Base-by-base conservation (phyloP, 495 filamentous ascomycete species). In the Lindgomyces ingoldianus region DNA sequence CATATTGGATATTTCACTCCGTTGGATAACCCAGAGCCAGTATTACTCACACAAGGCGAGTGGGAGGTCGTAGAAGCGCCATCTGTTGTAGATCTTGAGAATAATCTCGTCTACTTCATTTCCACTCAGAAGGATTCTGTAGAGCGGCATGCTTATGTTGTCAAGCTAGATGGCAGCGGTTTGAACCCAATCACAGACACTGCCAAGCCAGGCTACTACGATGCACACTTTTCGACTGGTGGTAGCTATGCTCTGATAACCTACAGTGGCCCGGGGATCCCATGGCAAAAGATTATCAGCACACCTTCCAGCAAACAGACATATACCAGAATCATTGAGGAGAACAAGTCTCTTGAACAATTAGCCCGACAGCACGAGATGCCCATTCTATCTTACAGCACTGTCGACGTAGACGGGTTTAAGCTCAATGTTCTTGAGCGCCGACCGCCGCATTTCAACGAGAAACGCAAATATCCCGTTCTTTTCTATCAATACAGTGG, bases 1-100 rank as follows among this genome's bases (percentile, higher is more conserved):
- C 94, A 98, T 70, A 79, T 98, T 56, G 95, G 87, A 0, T 98
- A 98, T 72, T 98, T 98, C 73, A 85, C 89, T n/a, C 94, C 94
- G 10, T 72, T 98, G 25, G 89, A 98, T 55, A 93, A 87, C 70
- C 76, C 89, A 0, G 75, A 89, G 2, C 93, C 94, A 19, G 75
- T 89, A 26, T 85, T 94, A 81, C 83, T 98, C 19, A 98, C 94
- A 0, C 86, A 88, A 10, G 94, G 94, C 4, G 73, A 88, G 36
- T 98, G 93, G 92, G 94, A 98, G 74, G 95, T 98, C 12, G 92
- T 93, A 12, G 79, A 88, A 47, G 91, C 91, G 1, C 91, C 93
- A 12, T 91, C 92, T 0, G 89, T 91, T 0, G 84, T 98, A n/a
- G 91, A 97, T 69, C 76, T 97, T 62, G 77, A 84, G 48, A 85